Evolutionary conservation across 164 flowering plant species (phyloP).

Genomic region (Paratinospora sagittata): DNA sequence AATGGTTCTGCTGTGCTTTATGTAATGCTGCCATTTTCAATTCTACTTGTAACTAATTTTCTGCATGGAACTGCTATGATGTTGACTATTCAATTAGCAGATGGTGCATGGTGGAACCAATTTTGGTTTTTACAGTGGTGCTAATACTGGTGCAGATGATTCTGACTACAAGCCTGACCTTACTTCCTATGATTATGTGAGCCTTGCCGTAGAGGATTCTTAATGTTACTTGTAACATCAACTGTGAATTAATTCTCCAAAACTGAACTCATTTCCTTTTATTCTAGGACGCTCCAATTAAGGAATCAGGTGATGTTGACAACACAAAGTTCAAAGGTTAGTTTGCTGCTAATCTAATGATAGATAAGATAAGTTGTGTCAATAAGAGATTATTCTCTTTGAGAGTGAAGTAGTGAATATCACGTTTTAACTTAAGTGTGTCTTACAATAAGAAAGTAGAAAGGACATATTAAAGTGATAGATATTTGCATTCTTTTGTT

Average conservation of each 20-base stretch:
- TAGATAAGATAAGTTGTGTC: not conserved
- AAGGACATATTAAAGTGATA: not conserved
- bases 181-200: conserved; percentile 97
- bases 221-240: not conserved
- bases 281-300: conserved; percentile 90
- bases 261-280: conserved; percentile 12
- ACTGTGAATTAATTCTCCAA: not conserved
- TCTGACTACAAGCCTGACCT: conserved; percentile 85
- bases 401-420: not conserved
- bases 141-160: conserved; percentile 62
- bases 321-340: conserved; percentile 71
- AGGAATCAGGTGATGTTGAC: conserved; percentile 81
- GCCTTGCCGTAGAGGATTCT: conserved; percentile 13
- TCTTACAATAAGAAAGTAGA: not conserved
- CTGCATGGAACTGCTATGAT: conserved; percentile 10
- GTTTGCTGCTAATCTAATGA: not conserved
- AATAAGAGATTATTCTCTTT: not conserved
- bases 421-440: not conserved
- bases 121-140: conserved; percentile 92
- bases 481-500: not conserved
- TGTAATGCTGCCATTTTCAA: conserved; percentile 38
- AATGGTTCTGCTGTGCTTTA: conserved; percentile 96
- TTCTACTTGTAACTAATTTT: conserved; percentile 14
- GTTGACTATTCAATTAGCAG: conserved; percentile 33
- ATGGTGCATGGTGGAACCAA: conserved; percentile 99